phyloP scores from a whole-genome alignment of 345 rosid genomes.

The Pistacia integerrima region DNA sequence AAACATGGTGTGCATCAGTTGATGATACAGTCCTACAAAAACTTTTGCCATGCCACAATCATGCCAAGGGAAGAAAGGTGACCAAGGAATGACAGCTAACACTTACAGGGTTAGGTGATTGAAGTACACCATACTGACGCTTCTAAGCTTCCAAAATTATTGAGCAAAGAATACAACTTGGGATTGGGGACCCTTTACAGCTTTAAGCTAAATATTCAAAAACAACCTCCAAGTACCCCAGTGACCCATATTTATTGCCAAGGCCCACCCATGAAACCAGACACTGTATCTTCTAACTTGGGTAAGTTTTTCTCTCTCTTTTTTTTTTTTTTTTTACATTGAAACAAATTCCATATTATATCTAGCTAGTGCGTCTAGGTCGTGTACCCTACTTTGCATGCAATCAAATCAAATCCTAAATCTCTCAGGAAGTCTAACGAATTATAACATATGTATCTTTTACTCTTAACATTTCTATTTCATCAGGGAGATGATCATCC shows the following conservation, averaged over 20 bases:
- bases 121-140: slow-evolving; percentile 1
- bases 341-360: not conserved
- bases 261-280: not conserved
- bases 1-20: slow-evolving; percentile 9
- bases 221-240: slow-evolving; percentile 1
- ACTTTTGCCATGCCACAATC: not conserved
- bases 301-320: not conserved
- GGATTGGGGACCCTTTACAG: slow-evolving; percentile 19
- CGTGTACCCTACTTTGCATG: not conserved
- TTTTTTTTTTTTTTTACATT: not conserved
- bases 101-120: not conserved
- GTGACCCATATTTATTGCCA: slow-evolving; percentile 18
- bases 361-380: not conserved
- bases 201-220: slow-evolving; percentile 11
- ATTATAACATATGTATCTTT: not conserved
- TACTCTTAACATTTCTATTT: not conserved
- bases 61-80: slow-evolving; percentile 8
- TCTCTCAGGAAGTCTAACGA: not conserved
- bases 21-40: not conserved
- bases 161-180: slow-evolving; percentile 1
- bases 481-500: not conserved
- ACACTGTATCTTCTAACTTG: not conserved
- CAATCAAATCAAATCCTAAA: not conserved
- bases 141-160: slow-evolving; percentile 4
- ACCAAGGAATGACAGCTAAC: not conserved